Conservation (phyloP, 805 yeast genomes). For the Yamadazyma sp. region DNA sequence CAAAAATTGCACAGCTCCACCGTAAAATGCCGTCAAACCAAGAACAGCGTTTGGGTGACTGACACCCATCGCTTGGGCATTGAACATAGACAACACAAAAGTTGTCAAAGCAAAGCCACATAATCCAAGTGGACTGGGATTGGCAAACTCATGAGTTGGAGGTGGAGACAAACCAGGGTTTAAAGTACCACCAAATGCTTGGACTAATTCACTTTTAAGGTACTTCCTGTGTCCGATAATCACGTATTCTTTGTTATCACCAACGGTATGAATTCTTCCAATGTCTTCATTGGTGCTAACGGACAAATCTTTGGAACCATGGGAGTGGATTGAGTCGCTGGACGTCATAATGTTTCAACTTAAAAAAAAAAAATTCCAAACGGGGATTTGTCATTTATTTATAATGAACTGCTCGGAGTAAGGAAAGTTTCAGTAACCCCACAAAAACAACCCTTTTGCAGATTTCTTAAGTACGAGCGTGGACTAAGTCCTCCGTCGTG, state of each 20-base stretch:
- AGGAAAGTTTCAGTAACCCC: conserved; percentile 7
- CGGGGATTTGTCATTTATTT: conserved; percentile 1
- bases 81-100: conserved; percentile 56
- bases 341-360: conserved; percentile 6
- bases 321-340: conserved; percentile 18
- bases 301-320: conserved; percentile 16
- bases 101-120: conserved; percentile 65
- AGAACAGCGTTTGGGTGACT: conserved; percentile 53
- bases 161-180: conserved; percentile 35
- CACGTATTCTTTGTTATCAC: conserved; percentile 37
- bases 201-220: conserved; percentile 40
- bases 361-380: neutral
- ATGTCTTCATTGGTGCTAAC: conserved; percentile 12
- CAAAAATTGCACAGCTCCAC: conserved; percentile 58
- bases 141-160: conserved; percentile 61
- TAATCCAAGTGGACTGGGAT: conserved; percentile 69
- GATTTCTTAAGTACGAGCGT: conserved; percentile 4
- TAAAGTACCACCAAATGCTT: conserved; percentile 40
- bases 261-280: conserved; percentile 30
- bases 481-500: no score
- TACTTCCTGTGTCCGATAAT: conserved; percentile 35
- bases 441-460: conserved; percentile 7
- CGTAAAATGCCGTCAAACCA: conserved; percentile 62
- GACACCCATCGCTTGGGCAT: conserved; percentile 58
- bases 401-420: conserved; percentile 4